Evolutionary conservation across 495 filamentous ascomycete genomes (phyloP).

Genomic region (Penicillium manginii): DNA sequence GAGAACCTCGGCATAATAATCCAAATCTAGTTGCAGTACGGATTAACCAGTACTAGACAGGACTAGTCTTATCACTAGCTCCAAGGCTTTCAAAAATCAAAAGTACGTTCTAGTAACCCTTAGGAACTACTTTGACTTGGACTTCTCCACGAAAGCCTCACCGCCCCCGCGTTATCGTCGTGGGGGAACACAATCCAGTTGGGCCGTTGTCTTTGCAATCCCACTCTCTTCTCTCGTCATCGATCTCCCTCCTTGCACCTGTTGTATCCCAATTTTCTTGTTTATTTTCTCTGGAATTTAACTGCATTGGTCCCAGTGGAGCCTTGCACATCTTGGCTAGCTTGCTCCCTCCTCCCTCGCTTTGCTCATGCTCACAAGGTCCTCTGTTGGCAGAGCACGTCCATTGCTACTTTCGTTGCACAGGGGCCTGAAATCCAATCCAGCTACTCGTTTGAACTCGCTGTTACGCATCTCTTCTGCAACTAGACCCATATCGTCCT

Average conservation of each 20-base stretch:
- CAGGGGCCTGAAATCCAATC: conserved; percentile 32
- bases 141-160: conserved; percentile 6
- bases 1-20: no score
- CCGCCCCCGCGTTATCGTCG: conserved; percentile 9
- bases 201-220: conserved; percentile 9
- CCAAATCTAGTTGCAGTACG: no score
- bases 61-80: no score
- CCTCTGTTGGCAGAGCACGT: conserved; percentile 29
- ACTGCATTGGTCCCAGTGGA: conserved; percentile 15
- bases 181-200: conserved; percentile 5
- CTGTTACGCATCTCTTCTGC: conserved; percentile 24
- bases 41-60: no score
- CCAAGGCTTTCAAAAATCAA: neutral
- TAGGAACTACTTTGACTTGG: no score
- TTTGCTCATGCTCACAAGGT: conserved; percentile 48
- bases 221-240: conserved; percentile 13
- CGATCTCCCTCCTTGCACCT: neutral
- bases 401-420: conserved; percentile 32
- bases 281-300: neutral
- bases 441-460: conserved; percentile 24
- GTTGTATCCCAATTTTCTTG: neutral
- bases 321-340: neutral
- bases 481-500: conserved; percentile 11
- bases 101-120: neutral
- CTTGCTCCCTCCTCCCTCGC: conserved; percentile 17